These are phyloP conservation scores for Trichoderma cornu-damae DNA, from an alignment of 2,329 filamentous ascomycete species.

Conservation along the genomic window DNA sequence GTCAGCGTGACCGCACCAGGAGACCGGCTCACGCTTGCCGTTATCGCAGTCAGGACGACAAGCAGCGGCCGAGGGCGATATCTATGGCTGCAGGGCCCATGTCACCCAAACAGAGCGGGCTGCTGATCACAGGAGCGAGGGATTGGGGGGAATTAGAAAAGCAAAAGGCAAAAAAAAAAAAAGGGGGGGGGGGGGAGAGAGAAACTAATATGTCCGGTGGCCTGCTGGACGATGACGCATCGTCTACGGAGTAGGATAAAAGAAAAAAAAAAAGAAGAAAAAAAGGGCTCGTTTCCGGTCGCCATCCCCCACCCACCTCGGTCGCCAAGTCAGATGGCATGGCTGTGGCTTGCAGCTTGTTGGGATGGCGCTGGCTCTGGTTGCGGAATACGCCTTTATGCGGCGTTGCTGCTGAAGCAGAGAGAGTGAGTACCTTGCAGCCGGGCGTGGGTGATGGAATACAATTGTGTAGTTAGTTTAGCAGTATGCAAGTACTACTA, in stretches of 20 bases:
- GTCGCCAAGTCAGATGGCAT: neutral
- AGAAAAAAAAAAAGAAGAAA: too few relatives aligned
- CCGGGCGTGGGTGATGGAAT: constrained; percentile 1
- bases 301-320: neutral
- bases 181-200: neutral
- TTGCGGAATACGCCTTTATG: constrained; percentile 10
- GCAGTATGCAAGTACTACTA: too few relatives aligned
- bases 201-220: neutral
- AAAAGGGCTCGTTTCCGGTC: constrained; percentile 4
- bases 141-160: neutral
- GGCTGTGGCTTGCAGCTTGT: neutral
- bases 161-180: neutral
- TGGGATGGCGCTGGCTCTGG: neutral
- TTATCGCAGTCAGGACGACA: constrained; percentile 10
- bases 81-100: constrained; percentile 12
- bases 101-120: constrained; percentile 6
- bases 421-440: constrained; percentile 15
- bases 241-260: neutral
- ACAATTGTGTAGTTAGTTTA: too few relatives aligned
- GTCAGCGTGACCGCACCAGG: constrained; percentile 20
- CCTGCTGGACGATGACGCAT: constrained; percentile 4
- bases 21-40: constrained; percentile 7
- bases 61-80: neutral
- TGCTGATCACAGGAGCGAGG: constrained; percentile 16
- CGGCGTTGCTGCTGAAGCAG: neutral